Percentiles rank a stretch among this genome's conserved stretches.
These are phyloP conservation scores for Venturia oleaginea DNA, from an alignment of 2,329 filamentous ascomycete genomes.

Conservation along the genomic window DNA sequence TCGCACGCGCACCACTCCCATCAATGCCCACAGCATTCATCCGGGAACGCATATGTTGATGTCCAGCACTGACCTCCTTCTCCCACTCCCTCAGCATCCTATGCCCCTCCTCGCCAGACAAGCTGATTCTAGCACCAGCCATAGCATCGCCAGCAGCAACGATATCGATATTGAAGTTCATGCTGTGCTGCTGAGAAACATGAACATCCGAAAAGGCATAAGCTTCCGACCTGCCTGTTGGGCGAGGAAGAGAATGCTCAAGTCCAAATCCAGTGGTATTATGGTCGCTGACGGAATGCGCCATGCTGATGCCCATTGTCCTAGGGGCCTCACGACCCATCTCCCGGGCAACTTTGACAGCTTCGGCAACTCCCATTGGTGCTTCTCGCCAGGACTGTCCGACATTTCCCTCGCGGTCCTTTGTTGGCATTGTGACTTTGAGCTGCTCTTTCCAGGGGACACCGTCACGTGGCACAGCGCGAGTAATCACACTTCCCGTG, in stretches of 20 bases:
- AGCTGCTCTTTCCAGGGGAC: slow-evolving; percentile 1
- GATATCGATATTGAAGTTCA: not conserved
- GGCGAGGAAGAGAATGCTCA: not conserved
- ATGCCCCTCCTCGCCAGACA: not conserved
- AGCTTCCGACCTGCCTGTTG: not conserved
- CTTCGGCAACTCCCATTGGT: not conserved
- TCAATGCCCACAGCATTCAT: slow-evolving; percentile 46
- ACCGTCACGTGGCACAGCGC: not conserved
- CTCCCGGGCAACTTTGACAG: not conserved
- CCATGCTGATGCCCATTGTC: not conserved
- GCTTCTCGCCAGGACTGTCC: not conserved
- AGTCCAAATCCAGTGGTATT: not conserved
- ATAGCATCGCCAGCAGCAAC: not conserved
- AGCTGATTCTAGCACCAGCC: not conserved
- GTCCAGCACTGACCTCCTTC: slow-evolving; percentile 2
- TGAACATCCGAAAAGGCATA: not conserved
- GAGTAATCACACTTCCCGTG: not conserved
- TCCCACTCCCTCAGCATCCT: not conserved
- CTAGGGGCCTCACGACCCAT: not conserved
- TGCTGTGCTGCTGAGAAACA: too few species aligned
- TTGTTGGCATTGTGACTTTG: not conserved
- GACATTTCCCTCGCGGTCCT: not conserved
- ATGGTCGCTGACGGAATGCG: not conserved
- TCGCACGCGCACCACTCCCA: slow-evolving; percentile 51
- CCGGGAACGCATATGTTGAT: slow-evolving; percentile 16